phyloP scores from a whole-genome alignment of 164 flowering plant genomes.

The Magnolia sinica region DNA sequence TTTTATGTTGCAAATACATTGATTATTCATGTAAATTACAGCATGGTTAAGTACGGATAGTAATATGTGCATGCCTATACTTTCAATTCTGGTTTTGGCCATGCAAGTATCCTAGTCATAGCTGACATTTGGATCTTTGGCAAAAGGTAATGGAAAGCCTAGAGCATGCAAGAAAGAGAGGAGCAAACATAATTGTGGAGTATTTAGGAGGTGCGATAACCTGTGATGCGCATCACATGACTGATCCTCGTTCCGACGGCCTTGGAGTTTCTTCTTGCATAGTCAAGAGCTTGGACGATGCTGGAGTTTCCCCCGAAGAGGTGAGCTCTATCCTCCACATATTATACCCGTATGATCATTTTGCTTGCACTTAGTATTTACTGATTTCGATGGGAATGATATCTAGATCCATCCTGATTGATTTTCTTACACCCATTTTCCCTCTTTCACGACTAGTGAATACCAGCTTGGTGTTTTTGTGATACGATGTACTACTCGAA shows the following conservation, averaged over 20 bases:
- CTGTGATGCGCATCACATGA: slow-evolving; percentile 77
- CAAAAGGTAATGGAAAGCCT: slow-evolving; percentile 64
- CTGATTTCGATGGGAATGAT: background rate
- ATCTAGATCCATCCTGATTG: background rate
- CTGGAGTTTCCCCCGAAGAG: slow-evolving; percentile 73
- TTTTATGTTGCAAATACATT: background rate
- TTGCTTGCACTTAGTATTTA: background rate
- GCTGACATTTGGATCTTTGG: slow-evolving; percentile 3
- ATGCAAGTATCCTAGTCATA: background rate
- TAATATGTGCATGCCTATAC: background rate
- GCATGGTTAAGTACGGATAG: background rate
- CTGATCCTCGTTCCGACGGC: slow-evolving; percentile 65
- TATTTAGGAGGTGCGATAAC: slow-evolving; percentile 64
- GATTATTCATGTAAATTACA: background rate
- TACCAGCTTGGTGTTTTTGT: too few species aligned
- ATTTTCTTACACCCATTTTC: background rate
- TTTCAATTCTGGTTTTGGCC: background rate
- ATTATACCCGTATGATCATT: background rate
- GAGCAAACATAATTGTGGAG: slow-evolving; percentile 60
- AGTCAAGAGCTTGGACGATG: slow-evolving; percentile 52
- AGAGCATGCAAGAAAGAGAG: slow-evolving; percentile 62
- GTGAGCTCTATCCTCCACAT: slow-evolving; percentile 17
- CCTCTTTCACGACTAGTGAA: too few species aligned
- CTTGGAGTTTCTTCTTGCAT: slow-evolving; percentile 74
- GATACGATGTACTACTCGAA: too few species aligned